These are phyloP conservation scores for Fusarium protoensiforme DNA, from an alignment of 2,329 filamentous ascomycete species.

Conservation along the genomic window DNA sequence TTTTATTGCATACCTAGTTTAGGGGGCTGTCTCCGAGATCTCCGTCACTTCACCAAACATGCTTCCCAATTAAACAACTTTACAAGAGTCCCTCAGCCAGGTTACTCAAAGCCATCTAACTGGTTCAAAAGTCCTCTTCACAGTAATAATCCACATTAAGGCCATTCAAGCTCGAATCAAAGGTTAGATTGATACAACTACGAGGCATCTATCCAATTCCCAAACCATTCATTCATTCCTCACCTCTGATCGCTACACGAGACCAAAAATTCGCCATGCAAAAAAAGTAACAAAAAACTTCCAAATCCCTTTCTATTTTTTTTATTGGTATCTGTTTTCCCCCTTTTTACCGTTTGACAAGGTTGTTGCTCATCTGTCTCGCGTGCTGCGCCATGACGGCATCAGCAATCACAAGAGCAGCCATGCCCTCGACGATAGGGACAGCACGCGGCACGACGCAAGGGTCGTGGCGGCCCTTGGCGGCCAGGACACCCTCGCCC, in stretches of 20 bases:
- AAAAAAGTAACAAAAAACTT: not conserved
- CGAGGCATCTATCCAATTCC: not conserved
- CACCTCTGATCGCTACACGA: not conserved
- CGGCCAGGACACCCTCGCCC: slow-evolving; percentile 79
- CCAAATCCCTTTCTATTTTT: not conserved
- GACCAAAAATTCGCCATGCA: not conserved
- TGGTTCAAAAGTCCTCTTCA: not conserved
- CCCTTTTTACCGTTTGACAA: slow-evolving; percentile 15
- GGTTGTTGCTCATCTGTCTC: slow-evolving; percentile 54
- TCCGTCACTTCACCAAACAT: not conserved
- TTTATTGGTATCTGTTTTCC: not conserved
- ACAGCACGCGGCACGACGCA: slow-evolving; percentile 91
- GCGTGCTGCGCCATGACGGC: slow-evolving; percentile 85
- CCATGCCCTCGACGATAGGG: slow-evolving; percentile 92
- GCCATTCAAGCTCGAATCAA: not conserved
- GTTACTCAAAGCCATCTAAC: not conserved
- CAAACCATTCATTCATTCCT: not conserved
- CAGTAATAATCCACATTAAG: not conserved
- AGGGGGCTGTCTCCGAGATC: not conserved
- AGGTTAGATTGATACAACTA: not conserved
- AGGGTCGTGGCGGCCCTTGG: slow-evolving; percentile 94
- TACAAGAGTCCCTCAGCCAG: not conserved
- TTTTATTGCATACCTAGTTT: not conserved
- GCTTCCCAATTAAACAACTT: not conserved
- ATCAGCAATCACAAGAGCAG: slow-evolving; percentile 87